These are phyloP conservation scores for Vitis hybrid DNA, from an alignment of 177 flowering plant species.

Conservation along the genomic window DNA sequence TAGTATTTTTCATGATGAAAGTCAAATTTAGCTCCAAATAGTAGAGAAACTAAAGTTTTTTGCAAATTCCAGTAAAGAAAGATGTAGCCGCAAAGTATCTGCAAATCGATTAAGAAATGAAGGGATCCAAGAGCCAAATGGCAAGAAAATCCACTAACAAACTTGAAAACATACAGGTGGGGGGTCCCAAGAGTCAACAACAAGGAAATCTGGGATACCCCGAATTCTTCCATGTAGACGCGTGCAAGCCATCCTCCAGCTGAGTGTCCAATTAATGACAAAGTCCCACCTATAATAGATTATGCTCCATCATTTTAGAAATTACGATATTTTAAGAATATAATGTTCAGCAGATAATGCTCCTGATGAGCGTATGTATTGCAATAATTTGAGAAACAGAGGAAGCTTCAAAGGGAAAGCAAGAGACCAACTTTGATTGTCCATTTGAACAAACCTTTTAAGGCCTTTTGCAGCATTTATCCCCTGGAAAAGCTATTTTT, in stretches of 20 bases:
- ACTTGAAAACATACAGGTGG: conserved; percentile 53
- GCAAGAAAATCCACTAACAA: background rate
- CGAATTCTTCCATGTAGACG: conserved; percentile 86
- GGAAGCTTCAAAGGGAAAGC: too few relatives aligned
- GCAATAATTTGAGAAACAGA: too few relatives aligned
- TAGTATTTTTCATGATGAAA: too few relatives aligned
- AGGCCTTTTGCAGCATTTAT: too few relatives aligned
- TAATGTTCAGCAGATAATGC: background rate
- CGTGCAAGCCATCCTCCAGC: conserved; percentile 99
- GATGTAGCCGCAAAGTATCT: background rate
- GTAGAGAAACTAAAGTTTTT: background rate
- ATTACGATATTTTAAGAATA: background rate
- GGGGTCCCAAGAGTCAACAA: conserved; percentile 93
- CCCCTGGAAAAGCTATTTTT: too few relatives aligned
- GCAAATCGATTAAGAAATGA: background rate
- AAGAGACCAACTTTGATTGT: too few relatives aligned
- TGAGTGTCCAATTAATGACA: conserved; percentile 89
- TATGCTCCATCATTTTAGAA: background rate
- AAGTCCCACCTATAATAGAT: conserved; percentile 46
- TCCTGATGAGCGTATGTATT: too few relatives aligned
- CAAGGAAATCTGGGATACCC: conserved; percentile 59
- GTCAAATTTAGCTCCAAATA: background rate
- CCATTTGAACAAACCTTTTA: too few relatives aligned
- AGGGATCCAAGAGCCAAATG: background rate
- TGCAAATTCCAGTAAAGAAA: background rate